Base-by-base conservation (phyloP, 1,284 basidiomycete species). In the Pascua sp. region DNA sequence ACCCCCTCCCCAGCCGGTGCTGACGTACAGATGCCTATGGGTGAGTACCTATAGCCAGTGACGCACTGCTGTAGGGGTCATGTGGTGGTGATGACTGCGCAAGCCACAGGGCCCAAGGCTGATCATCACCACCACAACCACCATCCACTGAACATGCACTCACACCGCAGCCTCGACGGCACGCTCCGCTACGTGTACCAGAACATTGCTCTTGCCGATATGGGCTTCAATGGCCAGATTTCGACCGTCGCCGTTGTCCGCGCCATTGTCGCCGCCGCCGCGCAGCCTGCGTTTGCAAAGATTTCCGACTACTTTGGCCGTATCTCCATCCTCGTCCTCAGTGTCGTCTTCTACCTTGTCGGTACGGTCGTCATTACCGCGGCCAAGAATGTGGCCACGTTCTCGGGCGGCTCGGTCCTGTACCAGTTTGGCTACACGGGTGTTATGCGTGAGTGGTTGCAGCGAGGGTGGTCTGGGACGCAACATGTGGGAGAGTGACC, bases 241-340 rank as follows among this genome's bases (percentile, higher is more conserved):
- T 69, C 70, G 17, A 77, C 75, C 11, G 67, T 77, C 54, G 71
- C 67, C 17, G 71, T 76, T 32, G 63, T 77, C 37, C 63, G 72
- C 17, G 64, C 65, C 8, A 65, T 71, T 47, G 66, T 71, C 40
- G 70, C 69, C 13, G 71, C 70, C 41, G 67, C 67, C 7, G 66
- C 50, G 47, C 71, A 77, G 63, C 74, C 74, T 3, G 63, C 62
- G 1, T 69, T 65, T 43, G 73, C 72, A 40, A 74, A 73, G 55
- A 61, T 77, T 39, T 66, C 65, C 8, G 71, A 79, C 63, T 67
- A 74, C 50, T 79, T 79, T 54, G 79, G 79, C 4, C 75, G 79
- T 16, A 52, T 73, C 13, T 69, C 70, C 43, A 62, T 79, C 49
- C 60, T 80, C 49, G 40, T 67, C 38, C 62, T 77, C 58, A 68